Percentiles rank a stretch among this genome's conserved stretches.
phyloP scores from a whole-genome alignment of 345 rosid species.

The Arabis alpina region DNA sequence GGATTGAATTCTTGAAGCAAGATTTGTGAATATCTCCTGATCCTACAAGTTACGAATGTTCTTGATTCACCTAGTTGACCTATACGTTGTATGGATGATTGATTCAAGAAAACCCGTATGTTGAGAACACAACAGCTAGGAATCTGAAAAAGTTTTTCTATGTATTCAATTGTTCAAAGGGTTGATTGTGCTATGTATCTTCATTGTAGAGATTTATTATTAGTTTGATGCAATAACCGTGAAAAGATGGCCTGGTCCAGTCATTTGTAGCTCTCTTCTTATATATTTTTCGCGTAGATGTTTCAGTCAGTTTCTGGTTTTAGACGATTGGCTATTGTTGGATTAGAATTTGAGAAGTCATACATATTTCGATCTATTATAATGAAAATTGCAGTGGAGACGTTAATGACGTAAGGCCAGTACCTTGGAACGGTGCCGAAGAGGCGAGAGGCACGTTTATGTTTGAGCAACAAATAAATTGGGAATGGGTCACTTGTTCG shows the following conservation, averaged over 20 bases:
- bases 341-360: background rate
- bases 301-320: conserved; percentile 3
- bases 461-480: no score
- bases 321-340: conserved; percentile 7
- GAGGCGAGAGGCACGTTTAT: no score
- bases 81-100: conserved; percentile 1
- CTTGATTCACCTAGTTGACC: background rate
- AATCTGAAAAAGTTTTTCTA: background rate
- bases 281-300: background rate
- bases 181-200: background rate
- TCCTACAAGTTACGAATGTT: no score
- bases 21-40: background rate
- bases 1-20: conserved; percentile 22
- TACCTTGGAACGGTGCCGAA: no score
- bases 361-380: background rate
- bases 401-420: no score
- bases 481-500: no score
- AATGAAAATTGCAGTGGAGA: no score
- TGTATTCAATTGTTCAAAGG: background rate
- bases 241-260: background rate
- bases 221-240: conserved; percentile 12
- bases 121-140: background rate
- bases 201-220: background rate
- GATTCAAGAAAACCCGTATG: background rate
- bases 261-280: background rate